These are phyloP conservation scores for Geosmithia putterillii DNA, from an alignment of 2,329 filamentous ascomycete genomes.

Conservation along the genomic window DNA sequence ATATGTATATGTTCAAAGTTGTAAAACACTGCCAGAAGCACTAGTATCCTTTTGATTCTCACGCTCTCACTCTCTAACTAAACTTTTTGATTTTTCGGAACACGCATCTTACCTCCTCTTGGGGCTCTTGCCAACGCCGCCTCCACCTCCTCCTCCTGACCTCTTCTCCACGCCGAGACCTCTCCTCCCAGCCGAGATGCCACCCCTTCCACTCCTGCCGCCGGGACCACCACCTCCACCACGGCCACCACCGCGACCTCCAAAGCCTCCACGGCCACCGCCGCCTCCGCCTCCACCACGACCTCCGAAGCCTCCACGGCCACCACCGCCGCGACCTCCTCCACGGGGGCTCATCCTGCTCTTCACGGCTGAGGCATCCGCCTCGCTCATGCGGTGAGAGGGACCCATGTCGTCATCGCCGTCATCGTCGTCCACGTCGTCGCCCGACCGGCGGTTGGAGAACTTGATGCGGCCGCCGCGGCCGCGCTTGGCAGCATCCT, in stretches of 20 bases:
- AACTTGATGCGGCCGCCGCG: conserved; percentile 60
- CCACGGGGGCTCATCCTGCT: conserved; percentile 29
- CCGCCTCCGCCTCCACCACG: conserved; percentile 23
- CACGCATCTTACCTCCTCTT: background rate
- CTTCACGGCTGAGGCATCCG: conserved; percentile 39
- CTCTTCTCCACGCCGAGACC: conserved; percentile 39
- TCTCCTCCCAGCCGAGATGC: conserved; percentile 30
- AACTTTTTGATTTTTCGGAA: background rate
- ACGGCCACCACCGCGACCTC: conserved; percentile 3
- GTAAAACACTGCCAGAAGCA: too few relatives aligned
- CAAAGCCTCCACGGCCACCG: conserved; percentile 9
- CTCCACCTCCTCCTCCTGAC: conserved; percentile 21
- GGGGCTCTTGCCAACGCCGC: conserved; percentile 24
- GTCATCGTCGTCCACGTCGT: conserved; percentile 38
- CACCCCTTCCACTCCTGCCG: conserved; percentile 31
- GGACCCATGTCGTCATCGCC: conserved; percentile 44
- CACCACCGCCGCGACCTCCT: conserved; percentile 11
- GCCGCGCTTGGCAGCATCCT: conserved; percentile 52
- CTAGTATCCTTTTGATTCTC: too few relatives aligned
- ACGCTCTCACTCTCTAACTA: background rate
- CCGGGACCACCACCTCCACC: conserved; percentile 21
- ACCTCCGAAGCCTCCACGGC: conserved; percentile 18
- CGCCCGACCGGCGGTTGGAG: conserved; percentile 45
- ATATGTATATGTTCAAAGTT: too few relatives aligned
- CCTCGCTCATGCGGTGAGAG: conserved; percentile 30